Evolutionary conservation across 2,329 filamentous ascomycete species (phyloP), one percentile per base, ranked within the genome.

Genomic region (Cordyceps cateniannulata): DNA sequence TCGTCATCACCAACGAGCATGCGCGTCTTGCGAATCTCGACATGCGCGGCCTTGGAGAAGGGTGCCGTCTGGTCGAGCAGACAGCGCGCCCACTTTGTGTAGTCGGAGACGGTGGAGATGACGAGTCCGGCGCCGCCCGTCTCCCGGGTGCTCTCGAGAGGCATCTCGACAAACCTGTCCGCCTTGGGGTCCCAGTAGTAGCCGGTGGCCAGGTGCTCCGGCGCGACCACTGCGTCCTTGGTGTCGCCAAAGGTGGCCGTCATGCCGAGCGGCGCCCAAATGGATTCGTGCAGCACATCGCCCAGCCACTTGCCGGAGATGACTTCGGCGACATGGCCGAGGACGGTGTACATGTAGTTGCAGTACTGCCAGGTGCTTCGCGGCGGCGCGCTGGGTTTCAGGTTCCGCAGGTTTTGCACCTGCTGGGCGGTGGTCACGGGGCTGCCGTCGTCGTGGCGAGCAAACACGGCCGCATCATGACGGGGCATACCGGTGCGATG

Each of bases 211-310:
- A 83, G 66, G 14, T 67, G 63, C 6, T 70, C 63, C 0, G 65
- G 62, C 0, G 64, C 68, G 0, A 63, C 62, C 27, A 63, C 42
- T 10, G 71, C 72, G 4, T 72, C 69, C 0, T 66, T 48, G 3
- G 69, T 49, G 1, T 69, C 67, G 7, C 75, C 66, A 40, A 71
- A 76, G 0, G 78, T 79, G 54, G 75, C 73, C 3, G 68, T 65
- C 80, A 83, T 82, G 2, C 71, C 73, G 29, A 83, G 69, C 0
- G 79, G 79, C 2, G 63, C 63, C 74, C 79, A 82, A 49, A 83
- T 69, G 10, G 68, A 63, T 22, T 74, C 68, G 8, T 68, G 69
- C 10, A 83, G 67, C 42, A 79, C 77, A 5, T 73, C 66, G 0
- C 72, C 73, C 3, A 83, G 69, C 32, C 68, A 66, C 12, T 63